Percentiles rank a stretch among this genome's conserved stretches.
These are phyloP conservation scores for Ophiostoma novo-ulmi DNA, from an alignment of 2,329 filamentous ascomycete genomes.

Conservation along the genomic window DNA sequence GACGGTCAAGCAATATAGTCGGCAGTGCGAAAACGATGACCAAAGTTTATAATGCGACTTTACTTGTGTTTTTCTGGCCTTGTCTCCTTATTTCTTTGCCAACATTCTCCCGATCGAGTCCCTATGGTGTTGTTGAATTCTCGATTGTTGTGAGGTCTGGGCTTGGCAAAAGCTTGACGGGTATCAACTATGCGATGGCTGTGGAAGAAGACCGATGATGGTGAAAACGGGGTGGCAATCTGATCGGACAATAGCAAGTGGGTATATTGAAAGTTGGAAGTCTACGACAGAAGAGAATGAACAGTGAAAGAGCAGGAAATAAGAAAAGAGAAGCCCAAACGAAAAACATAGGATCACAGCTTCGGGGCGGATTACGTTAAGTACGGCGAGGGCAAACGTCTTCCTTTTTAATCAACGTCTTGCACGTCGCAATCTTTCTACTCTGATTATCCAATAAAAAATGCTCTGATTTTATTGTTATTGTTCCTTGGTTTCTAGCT, in stretches of 20 bases:
- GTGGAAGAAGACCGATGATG: not conserved
- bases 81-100: not conserved
- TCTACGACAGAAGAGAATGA: not conserved
- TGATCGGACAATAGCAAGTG: not conserved
- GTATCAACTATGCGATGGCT: not conserved
- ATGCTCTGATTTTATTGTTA: not conserved
- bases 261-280: not conserved
- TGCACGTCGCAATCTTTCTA: not conserved
- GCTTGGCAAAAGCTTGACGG: constrained; percentile 17
- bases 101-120: not conserved
- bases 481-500: not conserved
- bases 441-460: not conserved
- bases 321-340: not conserved
- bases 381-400: not conserved
- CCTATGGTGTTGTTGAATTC: not conserved
- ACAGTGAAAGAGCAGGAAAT: not conserved
- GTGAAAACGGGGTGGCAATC: not conserved
- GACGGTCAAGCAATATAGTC: not conserved
- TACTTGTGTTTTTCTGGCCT: not conserved
- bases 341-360: not conserved
- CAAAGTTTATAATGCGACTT: not conserved
- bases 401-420: not conserved
- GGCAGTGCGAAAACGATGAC: not conserved
- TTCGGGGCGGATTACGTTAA: not conserved
- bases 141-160: not conserved